Percentiles rank a stretch among this genome's conserved stretches.
Conservation (phyloP, 2,329 filamentous ascomycete species). For the Arthrobotrys conoides region DNA sequence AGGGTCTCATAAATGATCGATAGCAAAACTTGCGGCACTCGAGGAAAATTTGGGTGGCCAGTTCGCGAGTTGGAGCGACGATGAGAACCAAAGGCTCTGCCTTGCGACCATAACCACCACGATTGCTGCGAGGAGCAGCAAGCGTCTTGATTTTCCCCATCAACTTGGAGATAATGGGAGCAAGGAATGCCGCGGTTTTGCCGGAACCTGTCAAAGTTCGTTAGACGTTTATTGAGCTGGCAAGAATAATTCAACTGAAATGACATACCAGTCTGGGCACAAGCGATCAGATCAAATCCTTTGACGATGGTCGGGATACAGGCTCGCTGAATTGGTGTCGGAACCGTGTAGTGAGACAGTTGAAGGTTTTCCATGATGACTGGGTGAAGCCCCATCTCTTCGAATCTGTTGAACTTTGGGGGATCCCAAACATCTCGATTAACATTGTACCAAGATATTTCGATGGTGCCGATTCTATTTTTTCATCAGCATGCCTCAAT, state of each 20-base stretch:
- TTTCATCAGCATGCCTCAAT: background rate
- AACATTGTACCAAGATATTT: conserved; percentile 74
- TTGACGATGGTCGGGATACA: conserved; percentile 83
- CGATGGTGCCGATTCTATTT: conserved; percentile 72
- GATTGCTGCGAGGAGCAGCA: conserved; percentile 77
- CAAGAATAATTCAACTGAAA: background rate
- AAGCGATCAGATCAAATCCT: conserved; percentile 85
- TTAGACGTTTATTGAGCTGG: background rate
- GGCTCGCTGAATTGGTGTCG: conserved; percentile 90
- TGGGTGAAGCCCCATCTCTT: conserved; percentile 86
- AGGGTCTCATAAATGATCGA: conserved; percentile 91
- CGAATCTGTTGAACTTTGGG: conserved; percentile 72
- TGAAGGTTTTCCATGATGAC: conserved; percentile 83
- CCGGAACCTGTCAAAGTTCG: conserved; percentile 79
- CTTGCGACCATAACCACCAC: conserved; percentile 66
- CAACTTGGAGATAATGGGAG: conserved; percentile 88
- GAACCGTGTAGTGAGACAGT: conserved; percentile 75
- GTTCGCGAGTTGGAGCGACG: conserved; percentile 87
- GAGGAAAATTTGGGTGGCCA: conserved; percentile 95
- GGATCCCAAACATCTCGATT: conserved; percentile 69
- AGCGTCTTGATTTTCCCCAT: conserved; percentile 97
- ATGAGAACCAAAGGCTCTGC: conserved; percentile 92
- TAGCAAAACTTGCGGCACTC: conserved; percentile 94
- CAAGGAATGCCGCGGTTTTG: conserved; percentile 92
- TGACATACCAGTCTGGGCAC: conserved; percentile 90